Evolutionary conservation across 805 yeast species (phyloP), one percentile per base, ranked within the genome.

Genomic region (Hyphopichia homilentoma): DNA sequence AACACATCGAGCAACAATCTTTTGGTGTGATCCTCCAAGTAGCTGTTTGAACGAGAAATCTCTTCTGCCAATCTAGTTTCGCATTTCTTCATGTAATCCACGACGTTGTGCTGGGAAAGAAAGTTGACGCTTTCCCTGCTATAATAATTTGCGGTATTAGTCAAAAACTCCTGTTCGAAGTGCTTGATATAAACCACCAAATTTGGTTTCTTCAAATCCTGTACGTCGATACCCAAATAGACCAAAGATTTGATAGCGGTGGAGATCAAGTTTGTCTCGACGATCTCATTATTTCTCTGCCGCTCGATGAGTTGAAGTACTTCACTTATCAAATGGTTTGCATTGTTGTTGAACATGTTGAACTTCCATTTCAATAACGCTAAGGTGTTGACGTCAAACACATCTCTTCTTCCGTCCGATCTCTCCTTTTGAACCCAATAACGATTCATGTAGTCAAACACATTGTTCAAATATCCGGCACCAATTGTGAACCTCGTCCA

Each of bases 371-470:
- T 81, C 44, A 88, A 70, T 32, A 90, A 65, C 32, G 96, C 84
- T 42, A 93, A 68, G 4, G 96, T 87, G 54, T 88, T 81, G 15
- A 94, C 94, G 58, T 93, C 98, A 57, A 79, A 87, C 28, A 93
- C 80, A 50, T 86, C 88, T 42, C 88, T 74, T 49, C 86, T 77
- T 12, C 97, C 97, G 54, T 90, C 97, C 26, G 87, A 83, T 51
- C 97, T 75, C 59, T 90, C 97, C 52, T 94, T 89, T 47, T 84
- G 84, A 27, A 94, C 96, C 98, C 98, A 93, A 61, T 90, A 93
- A 40, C 97, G 75, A 59, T 93, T 93, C 75, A 93, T 79, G 59
- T 93, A 93, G 56, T 90, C 96, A 50, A 93, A 85, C 5, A 94
- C 89, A 54, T 94, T 93, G 57, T 87, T 88, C 55, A 93, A 63